phyloP scores from a whole-genome alignment of 345 rosid species.

The Nephelium lappaceum region DNA sequence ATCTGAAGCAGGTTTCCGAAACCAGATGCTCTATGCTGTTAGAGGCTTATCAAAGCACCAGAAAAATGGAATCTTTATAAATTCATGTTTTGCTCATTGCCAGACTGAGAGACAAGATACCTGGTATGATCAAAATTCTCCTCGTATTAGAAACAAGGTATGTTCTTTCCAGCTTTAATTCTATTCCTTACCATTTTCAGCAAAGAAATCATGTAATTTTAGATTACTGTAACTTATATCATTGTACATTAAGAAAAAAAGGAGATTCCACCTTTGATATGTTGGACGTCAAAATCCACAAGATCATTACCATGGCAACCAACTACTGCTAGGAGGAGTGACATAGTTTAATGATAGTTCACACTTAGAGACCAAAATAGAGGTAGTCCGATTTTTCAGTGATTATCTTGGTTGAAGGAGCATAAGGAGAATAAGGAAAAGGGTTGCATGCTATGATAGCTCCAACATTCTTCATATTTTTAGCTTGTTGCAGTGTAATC shows the following conservation, averaged over 20 bases:
- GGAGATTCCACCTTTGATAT: background rate
- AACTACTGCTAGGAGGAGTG: background rate
- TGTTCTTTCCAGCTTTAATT: background rate
- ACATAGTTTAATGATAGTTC: background rate
- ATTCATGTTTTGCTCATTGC: slow-evolving; percentile 66
- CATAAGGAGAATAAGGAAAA: too few relatives aligned
- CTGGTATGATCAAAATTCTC: slow-evolving; percentile 54
- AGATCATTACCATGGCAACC: background rate
- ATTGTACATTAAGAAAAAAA: background rate
- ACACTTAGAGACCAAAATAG: background rate
- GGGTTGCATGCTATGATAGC: too few relatives aligned
- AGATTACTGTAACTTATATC: background rate
- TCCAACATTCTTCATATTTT: too few relatives aligned
- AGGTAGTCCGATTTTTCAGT: background rate
- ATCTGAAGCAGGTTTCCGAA: slow-evolving; percentile 46
- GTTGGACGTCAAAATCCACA: background rate
- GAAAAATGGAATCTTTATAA: slow-evolving; percentile 49
- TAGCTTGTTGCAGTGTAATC: too few relatives aligned
- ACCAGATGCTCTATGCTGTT: slow-evolving; percentile 47
- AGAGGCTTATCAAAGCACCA: slow-evolving; percentile 39
- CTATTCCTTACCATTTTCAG: background rate
- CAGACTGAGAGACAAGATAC: slow-evolving; percentile 62
- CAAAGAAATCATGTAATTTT: background rate
- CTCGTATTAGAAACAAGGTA: slow-evolving; percentile 48
- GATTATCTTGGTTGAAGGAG: background rate